Percentiles rank a stretch among this genome's conserved stretches.
phyloP scores from a whole-genome alignment of 2,329 filamentous ascomycete genomes.

The Talaromyces marneffei region DNA sequence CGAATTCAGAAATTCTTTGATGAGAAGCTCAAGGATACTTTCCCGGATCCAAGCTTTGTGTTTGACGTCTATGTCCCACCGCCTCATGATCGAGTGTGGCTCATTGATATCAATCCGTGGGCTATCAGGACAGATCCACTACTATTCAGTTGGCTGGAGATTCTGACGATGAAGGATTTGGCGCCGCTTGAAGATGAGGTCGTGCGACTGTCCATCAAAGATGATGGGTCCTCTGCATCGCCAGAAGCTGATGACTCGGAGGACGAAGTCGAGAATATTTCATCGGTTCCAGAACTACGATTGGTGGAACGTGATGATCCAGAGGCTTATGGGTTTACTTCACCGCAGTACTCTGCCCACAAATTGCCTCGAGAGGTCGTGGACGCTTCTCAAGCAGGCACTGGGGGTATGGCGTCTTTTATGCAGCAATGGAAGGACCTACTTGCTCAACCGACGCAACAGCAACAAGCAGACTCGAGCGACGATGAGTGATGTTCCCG shows the following conservation, averaged over 20 bases:
- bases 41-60: slow-evolving; percentile 75
- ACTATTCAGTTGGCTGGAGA: slow-evolving; percentile 83
- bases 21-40: slow-evolving; percentile 64
- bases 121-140: slow-evolving; percentile 81
- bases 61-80: slow-evolving; percentile 90
- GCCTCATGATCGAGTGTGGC: slow-evolving; percentile 67
- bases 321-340: slow-evolving; percentile 78
- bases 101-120: slow-evolving; percentile 96
- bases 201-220: slow-evolving; percentile 31
- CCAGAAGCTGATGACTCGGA: slow-evolving; percentile 24
- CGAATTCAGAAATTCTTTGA: slow-evolving; percentile 73
- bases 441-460: slow-evolving; percentile 38
- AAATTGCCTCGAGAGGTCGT: slow-evolving; percentile 94
- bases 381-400: slow-evolving; percentile 58
- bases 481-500: slow-evolving; percentile 20
- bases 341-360: slow-evolving; percentile 86
- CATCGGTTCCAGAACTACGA: slow-evolving; percentile 68
- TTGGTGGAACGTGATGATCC: slow-evolving; percentile 80
- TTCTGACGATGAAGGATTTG: slow-evolving; percentile 61
- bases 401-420: slow-evolving; percentile 76
- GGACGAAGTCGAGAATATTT: slow-evolving; percentile 45
- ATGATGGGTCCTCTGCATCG: background rate
- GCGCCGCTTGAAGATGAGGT: slow-evolving; percentile 26
- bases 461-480: slow-evolving; percentile 35
- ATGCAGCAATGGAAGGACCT: slow-evolving; percentile 66